phyloP scores from a whole-genome alignment of 2,329 filamentous ascomycete species.

The Hypomyces perniciosus region DNA sequence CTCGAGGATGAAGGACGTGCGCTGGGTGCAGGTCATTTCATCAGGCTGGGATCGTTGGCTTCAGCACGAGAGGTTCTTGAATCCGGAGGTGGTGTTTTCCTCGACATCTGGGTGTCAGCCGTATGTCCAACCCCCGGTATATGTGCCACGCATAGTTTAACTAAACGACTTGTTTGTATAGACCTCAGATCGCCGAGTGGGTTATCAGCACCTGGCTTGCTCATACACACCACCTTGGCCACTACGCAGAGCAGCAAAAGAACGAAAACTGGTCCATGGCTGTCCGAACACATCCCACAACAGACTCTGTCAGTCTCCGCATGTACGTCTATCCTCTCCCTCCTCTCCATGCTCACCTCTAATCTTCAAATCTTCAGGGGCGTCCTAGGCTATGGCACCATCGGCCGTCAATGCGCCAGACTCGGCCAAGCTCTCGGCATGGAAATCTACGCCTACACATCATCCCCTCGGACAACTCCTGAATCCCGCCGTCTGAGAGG shows the following conservation, averaged over 20 bases:
- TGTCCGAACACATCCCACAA: slow-evolving; percentile 13
- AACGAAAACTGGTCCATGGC: slow-evolving; percentile 22
- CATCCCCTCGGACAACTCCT: slow-evolving; percentile 50
- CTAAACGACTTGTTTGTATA: slow-evolving; percentile 8
- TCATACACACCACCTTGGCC: slow-evolving; percentile 26
- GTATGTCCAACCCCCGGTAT: slow-evolving; percentile 22
- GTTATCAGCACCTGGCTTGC: slow-evolving; percentile 31
- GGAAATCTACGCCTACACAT: slow-evolving; percentile 63
- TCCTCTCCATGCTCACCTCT: background rate
- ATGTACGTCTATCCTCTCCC: slow-evolving; percentile 22
- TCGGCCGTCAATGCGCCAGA: slow-evolving; percentile 37
- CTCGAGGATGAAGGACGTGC: slow-evolving; percentile 28
- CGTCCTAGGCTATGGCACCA: slow-evolving; percentile 40
- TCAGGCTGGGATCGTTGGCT: slow-evolving; percentile 40
- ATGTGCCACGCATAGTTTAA: background rate
- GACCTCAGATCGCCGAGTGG: slow-evolving; percentile 37
- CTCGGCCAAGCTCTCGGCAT: slow-evolving; percentile 57
- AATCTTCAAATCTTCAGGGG: slow-evolving; percentile 19
- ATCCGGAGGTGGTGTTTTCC: slow-evolving; percentile 32
- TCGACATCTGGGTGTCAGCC: slow-evolving; percentile 37
- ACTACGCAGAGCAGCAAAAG: slow-evolving; percentile 25
- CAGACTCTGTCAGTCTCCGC: slow-evolving; percentile 29
- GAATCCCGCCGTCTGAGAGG: slow-evolving; percentile 48
- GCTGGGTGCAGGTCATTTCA: slow-evolving; percentile 39
- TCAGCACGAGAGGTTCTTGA: slow-evolving; percentile 27